Conservation (phyloP, 2,329 filamentous ascomycete species). For the Trichoderma cornu-damae region DNA sequence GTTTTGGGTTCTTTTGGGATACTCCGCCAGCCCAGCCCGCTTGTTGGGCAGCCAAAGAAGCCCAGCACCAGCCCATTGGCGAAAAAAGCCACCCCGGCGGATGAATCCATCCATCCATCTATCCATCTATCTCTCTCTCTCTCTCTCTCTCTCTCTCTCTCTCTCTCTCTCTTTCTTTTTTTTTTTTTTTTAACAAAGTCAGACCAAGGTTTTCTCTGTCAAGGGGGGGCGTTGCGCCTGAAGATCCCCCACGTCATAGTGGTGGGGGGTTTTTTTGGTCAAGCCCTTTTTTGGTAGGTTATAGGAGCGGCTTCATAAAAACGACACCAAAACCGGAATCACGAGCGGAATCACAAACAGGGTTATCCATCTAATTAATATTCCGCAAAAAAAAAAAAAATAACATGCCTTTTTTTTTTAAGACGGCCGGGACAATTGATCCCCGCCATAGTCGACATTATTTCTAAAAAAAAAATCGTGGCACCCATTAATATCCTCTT, state of each 20-base stretch:
- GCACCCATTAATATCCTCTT: background rate
- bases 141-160: too few relatives aligned
- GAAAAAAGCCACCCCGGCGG: conserved; percentile 3
- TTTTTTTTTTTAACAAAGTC: background rate
- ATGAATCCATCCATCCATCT: conserved; percentile 11
- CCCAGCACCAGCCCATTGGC: background rate
- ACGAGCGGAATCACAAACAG: background rate
- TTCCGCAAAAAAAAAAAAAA: too few relatives aligned
- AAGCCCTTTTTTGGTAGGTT: background rate
- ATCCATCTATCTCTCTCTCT: too few relatives aligned
- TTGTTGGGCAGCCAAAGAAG: conserved; percentile 1
- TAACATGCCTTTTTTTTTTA: too few relatives aligned
- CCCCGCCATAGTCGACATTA: background rate
- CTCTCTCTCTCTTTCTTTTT: too few relatives aligned
- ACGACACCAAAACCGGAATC: background rate
- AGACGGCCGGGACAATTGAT: background rate
- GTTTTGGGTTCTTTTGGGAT: too few relatives aligned
- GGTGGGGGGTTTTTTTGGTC: background rate
- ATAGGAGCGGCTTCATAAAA: background rate
- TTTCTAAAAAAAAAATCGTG: too few relatives aligned
- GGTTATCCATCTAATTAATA: background rate
- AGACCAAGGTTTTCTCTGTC: background rate
- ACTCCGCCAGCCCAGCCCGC: conserved; percentile 8
- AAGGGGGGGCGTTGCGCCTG: background rate
- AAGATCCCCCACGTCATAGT: conserved; percentile 16